Percentiles rank a stretch among this genome's conserved stretches.
phyloP scores from a whole-genome alignment of 192 early-diverging fungal species.

The Coemansia nantahalensis region DNA sequence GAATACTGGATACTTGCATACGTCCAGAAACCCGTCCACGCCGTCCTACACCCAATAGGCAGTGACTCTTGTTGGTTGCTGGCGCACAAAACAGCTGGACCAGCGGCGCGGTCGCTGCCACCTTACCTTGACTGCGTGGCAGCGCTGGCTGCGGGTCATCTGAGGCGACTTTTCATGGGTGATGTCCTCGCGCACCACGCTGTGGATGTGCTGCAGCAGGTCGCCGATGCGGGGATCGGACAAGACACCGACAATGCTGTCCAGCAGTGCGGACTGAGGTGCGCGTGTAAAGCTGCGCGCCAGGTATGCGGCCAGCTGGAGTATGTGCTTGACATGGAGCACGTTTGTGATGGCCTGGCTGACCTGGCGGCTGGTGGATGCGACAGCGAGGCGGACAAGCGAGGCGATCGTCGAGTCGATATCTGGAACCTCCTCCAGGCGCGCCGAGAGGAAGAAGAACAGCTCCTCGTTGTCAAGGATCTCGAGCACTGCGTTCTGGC shows the following conservation, averaged over 20 bases:
- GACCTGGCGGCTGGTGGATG: slow-evolving; percentile 55
- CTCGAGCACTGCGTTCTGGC: slow-evolving; percentile 35
- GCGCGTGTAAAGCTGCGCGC: slow-evolving; percentile 22
- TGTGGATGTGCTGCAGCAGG: slow-evolving; percentile 56
- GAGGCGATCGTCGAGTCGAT: slow-evolving; percentile 59
- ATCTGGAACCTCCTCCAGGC: slow-evolving; percentile 53
- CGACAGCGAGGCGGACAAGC: slow-evolving; percentile 48
- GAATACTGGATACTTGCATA: slow-evolving; percentile 62
- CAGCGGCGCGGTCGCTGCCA: neutral
- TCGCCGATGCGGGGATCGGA: slow-evolving; percentile 34
- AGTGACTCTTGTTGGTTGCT: too few relatives aligned
- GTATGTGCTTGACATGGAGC: slow-evolving; percentile 64
- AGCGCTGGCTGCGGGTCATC: slow-evolving; percentile 77
- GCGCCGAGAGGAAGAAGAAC: slow-evolving; percentile 50
- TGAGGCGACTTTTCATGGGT: slow-evolving; percentile 69
- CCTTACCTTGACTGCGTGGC: slow-evolving; percentile 75
- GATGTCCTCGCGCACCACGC: slow-evolving; percentile 70
- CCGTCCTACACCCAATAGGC: slow-evolving; percentile 69
- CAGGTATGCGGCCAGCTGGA: slow-evolving; percentile 54
- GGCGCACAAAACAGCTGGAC: neutral
- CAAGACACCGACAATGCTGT: slow-evolving; percentile 48
- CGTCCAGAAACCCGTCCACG: slow-evolving; percentile 81
- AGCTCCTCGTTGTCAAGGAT: slow-evolving; percentile 50
- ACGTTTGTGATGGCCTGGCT: slow-evolving; percentile 67
- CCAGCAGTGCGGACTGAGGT: slow-evolving; percentile 47